phyloP scores from a whole-genome alignment of 2,329 filamentous ascomycete genomes.

The Domatiomyces catenatus region DNA sequence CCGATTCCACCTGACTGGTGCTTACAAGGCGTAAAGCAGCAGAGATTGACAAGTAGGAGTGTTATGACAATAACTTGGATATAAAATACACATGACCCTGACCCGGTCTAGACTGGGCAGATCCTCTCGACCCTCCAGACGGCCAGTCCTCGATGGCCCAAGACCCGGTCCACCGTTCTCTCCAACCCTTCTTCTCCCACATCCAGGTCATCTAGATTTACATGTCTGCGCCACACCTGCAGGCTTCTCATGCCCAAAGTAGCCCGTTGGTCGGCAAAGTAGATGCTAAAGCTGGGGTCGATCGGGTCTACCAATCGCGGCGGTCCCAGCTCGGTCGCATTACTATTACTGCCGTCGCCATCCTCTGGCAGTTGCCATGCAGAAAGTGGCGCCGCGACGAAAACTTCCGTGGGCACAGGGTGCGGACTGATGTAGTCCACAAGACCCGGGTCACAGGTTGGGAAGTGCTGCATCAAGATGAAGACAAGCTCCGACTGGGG shows the following conservation, averaged over 20 bases:
- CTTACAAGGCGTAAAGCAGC: too few relatives aligned
- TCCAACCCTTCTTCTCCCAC: slow-evolving; percentile 34
- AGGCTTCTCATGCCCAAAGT: slow-evolving; percentile 18
- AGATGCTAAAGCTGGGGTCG: slow-evolving; percentile 13
- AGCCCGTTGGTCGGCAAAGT: slow-evolving; percentile 9
- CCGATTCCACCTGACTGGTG: too few relatives aligned
- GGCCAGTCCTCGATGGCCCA: slow-evolving; percentile 34
- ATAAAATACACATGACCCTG: too few relatives aligned
- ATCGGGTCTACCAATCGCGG: slow-evolving; percentile 4
- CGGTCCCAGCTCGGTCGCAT: not conserved
- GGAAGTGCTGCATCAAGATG: slow-evolving; percentile 24
- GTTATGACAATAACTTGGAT: too few relatives aligned
- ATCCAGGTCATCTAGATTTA: slow-evolving; percentile 39
- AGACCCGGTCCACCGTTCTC: slow-evolving; percentile 30
- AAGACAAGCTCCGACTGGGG: slow-evolving; percentile 26
- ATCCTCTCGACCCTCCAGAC: slow-evolving; percentile 31
- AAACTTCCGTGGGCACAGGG: slow-evolving; percentile 19
- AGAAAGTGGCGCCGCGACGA: slow-evolving; percentile 32
- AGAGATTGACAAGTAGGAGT: too few relatives aligned
- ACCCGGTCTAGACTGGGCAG: slow-evolving; percentile 13
- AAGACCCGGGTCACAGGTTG: slow-evolving; percentile 10
- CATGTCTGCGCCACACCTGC: slow-evolving; percentile 31
- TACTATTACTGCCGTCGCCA: not conserved
- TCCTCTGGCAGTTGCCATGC: slow-evolving; percentile 17
- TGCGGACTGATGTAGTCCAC: slow-evolving; percentile 9